Conservation (phyloP, 2,329 filamentous ascomycete species). For the Aureobasidium sp. region DNA sequence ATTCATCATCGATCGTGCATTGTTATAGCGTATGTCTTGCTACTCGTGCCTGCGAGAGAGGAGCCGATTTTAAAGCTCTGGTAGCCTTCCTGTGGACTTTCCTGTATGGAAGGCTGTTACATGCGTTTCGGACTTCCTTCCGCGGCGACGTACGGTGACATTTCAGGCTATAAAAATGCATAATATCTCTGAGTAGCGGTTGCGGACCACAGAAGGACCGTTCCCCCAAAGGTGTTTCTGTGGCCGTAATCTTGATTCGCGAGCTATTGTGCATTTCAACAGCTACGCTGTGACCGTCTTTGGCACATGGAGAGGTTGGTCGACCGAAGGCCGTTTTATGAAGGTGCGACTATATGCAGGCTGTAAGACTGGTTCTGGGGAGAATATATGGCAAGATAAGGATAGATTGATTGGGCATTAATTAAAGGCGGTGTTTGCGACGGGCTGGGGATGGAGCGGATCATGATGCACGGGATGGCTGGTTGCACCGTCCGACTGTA, state of each 20-base stretch:
- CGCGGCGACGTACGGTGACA: too few species aligned
- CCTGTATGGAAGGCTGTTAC: too few species aligned
- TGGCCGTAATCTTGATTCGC: background rate
- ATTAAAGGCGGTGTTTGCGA: background rate
- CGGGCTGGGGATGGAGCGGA: constrained; percentile 1
- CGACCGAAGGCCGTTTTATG: background rate
- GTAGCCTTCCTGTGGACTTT: too few species aligned
- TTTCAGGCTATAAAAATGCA: background rate
- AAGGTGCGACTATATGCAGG: background rate
- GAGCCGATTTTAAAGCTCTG: background rate
- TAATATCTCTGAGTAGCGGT: background rate
- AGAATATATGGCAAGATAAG: background rate
- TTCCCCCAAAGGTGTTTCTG: background rate
- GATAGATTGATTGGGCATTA: background rate
- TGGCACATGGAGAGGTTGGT: background rate
- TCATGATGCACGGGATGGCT: background rate
- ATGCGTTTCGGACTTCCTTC: too few species aligned
- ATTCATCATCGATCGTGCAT: background rate
- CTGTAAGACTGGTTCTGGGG: background rate
- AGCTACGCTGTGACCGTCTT: background rate
- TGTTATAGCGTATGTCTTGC: background rate
- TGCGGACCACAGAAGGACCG: background rate
- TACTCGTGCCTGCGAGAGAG: background rate
- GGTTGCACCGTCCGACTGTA: constrained; percentile 8
- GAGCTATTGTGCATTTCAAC: background rate